These are phyloP conservation scores for Naganishia liquefaciens DNA, from an alignment of 1,284 basidiomycete genomes.

Conservation along the genomic window DNA sequence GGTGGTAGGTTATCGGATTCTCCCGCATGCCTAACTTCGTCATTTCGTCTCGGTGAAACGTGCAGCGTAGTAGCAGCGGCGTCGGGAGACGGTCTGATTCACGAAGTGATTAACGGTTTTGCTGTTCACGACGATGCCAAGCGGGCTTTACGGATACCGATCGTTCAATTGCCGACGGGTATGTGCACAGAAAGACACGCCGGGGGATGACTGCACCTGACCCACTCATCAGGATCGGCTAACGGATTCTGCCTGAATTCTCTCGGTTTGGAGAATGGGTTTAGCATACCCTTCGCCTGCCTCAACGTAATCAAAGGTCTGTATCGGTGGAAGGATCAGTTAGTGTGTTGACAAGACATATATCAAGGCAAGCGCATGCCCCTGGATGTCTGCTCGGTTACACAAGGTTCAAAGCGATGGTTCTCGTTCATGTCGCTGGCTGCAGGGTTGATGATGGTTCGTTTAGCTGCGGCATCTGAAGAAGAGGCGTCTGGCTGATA, in stretches of 20 bases:
- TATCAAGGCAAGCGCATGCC: constrained; percentile 63
- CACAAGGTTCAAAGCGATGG: constrained; percentile 55
- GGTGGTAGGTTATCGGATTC: neutral
- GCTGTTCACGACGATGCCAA: constrained; percentile 69
- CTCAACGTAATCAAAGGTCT: constrained; percentile 87
- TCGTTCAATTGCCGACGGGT: constrained; percentile 86
- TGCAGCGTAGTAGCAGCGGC: constrained; percentile 70
- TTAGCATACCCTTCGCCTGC: constrained; percentile 71
- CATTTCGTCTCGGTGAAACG: constrained; percentile 1
- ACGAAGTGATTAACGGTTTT: constrained; percentile 92
- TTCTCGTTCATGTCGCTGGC: constrained; percentile 87
- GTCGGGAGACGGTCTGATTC: constrained; percentile 85
- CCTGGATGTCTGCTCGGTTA: constrained; percentile 72
- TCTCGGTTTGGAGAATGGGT: constrained; percentile 61
- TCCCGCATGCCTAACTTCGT: neutral
- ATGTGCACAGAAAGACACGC: constrained; percentile 47
- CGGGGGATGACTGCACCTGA: neutral
- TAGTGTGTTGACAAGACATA: neutral
- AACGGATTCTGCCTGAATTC: constrained; percentile 53
- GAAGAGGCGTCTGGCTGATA: neutral
- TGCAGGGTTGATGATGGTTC: constrained; percentile 71
- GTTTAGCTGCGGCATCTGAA: neutral
- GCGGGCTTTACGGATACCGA: constrained; percentile 71
- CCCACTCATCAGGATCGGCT: constrained; percentile 49
- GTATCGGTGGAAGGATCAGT: constrained; percentile 20